phyloP scores from a whole-genome alignment of 495 filamentous ascomycete genomes.

The Friedmanniomyces simplex region DNA sequence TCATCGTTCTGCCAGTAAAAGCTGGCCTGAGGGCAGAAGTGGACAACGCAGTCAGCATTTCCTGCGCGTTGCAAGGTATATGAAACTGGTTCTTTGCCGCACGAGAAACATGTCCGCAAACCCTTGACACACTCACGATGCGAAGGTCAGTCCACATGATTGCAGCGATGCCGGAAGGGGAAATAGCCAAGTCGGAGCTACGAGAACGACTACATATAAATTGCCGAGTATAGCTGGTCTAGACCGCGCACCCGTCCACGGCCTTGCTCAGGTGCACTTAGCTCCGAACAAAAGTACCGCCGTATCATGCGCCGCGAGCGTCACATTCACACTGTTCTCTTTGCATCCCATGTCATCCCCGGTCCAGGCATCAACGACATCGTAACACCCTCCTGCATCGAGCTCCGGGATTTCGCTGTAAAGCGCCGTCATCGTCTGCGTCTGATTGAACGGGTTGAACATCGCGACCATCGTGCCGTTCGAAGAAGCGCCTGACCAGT shows the following conservation, averaged over 20 bases:
- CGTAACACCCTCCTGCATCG: slow-evolving; percentile 33
- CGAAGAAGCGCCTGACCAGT: slow-evolving; percentile 45
- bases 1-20: too few species aligned
- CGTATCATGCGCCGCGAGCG: slow-evolving; percentile 41
- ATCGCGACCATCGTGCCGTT: slow-evolving; percentile 44
- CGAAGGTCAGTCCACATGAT: too few species aligned
- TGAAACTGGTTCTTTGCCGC: too few species aligned
- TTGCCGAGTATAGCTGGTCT: too few species aligned
- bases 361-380: slow-evolving; percentile 46
- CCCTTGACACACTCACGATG: too few species aligned
- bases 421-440: slow-evolving; percentile 34
- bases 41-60: too few species aligned
- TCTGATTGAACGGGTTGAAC: slow-evolving; percentile 38
- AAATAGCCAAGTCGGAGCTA: too few species aligned
- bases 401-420: slow-evolving; percentile 48
- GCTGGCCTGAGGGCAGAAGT: too few species aligned
- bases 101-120: too few species aligned
- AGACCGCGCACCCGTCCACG: background rate
- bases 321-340: slow-evolving; percentile 27
- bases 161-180: too few species aligned
- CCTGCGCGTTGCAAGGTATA: too few species aligned
- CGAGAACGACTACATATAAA: too few species aligned
- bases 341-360: slow-evolving; percentile 41
- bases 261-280: slow-evolving; percentile 17
- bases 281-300: slow-evolving; percentile 32